phyloP scores from a whole-genome alignment of 345 rosid species.

The Sisymbrium irio region DNA sequence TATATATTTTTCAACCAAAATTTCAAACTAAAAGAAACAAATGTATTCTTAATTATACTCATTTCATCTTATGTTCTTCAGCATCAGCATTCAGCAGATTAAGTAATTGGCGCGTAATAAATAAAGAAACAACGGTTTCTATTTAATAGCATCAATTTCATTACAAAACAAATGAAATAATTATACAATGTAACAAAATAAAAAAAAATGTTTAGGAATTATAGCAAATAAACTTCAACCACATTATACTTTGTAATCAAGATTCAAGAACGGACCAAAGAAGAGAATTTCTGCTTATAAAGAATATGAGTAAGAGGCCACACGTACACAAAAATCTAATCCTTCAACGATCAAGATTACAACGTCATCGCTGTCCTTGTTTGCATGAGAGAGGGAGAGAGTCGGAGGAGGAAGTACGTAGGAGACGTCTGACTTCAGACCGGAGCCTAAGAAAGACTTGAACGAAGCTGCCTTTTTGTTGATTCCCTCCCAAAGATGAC shows the following conservation, averaged over 20 bases:
- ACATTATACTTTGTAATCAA: background rate
- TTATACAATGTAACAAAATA: background rate
- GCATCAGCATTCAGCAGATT: background rate
- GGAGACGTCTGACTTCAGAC: constrained; percentile 46
- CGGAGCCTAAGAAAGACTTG: constrained; percentile 60
- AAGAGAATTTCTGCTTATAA: background rate
- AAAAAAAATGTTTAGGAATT: background rate
- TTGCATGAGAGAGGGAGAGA: constrained; percentile 28
- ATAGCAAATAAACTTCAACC: background rate
- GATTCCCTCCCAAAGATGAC: constrained; percentile 20
- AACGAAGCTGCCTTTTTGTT: constrained; percentile 57
- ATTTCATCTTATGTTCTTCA: background rate
- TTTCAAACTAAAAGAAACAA: background rate
- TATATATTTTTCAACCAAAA: background rate
- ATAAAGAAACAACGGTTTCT: background rate
- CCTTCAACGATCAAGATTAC: background rate
- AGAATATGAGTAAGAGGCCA: background rate
- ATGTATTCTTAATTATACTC: background rate
- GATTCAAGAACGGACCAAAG: too few species aligned
- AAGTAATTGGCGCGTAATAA: background rate
- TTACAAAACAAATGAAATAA: constrained; percentile 17
- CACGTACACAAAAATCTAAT: background rate
- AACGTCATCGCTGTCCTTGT: constrained; percentile 23
- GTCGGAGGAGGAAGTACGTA: constrained; percentile 48
- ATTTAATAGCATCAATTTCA: background rate